phyloP scores from a whole-genome alignment of 2,329 filamentous ascomycete genomes.

The Penicillium psychrosexuale region DNA sequence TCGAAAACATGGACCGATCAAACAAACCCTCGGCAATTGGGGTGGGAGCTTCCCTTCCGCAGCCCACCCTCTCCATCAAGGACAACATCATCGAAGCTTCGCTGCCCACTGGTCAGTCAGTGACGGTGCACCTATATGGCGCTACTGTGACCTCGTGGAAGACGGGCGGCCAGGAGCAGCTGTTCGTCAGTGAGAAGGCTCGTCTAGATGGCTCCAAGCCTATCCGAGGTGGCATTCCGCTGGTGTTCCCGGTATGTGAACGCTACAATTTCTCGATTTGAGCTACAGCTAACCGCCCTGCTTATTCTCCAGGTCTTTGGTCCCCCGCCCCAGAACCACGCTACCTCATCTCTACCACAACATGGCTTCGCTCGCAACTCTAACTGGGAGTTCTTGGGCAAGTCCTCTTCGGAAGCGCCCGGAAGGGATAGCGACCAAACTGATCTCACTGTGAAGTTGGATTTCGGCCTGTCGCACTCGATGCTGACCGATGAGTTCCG shows the following conservation, averaged over 20 bases:
- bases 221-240: conserved; percentile 84
- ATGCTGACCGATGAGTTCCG: conserved; percentile 67
- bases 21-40: conserved; percentile 79
- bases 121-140: conserved; percentile 83
- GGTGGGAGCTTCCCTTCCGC: conserved; percentile 68
- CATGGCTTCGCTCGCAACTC: conserved; percentile 92
- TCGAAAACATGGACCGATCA: conserved; percentile 65
- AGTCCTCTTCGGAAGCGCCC: conserved; percentile 41
- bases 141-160: conserved; percentile 95
- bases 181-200: conserved; percentile 79
- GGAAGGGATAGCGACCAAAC: conserved; percentile 37
- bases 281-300: conserved; percentile 16
- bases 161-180: conserved; percentile 71
- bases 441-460: conserved; percentile 79
- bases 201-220: conserved; percentile 83
- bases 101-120: conserved; percentile 80
- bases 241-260: conserved; percentile 80
- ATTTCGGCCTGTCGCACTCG: conserved; percentile 81
- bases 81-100: conserved; percentile 72
- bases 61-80: conserved; percentile 73
- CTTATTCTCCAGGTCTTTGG: conserved; percentile 67
- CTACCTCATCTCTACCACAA: conserved; percentile 78
- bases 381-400: conserved; percentile 81
- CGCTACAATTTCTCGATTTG: not conserved
- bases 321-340: conserved; percentile 68